Base-by-base conservation (phyloP, 352 stramenopile genomes). In the Pythium chondricola region DNA sequence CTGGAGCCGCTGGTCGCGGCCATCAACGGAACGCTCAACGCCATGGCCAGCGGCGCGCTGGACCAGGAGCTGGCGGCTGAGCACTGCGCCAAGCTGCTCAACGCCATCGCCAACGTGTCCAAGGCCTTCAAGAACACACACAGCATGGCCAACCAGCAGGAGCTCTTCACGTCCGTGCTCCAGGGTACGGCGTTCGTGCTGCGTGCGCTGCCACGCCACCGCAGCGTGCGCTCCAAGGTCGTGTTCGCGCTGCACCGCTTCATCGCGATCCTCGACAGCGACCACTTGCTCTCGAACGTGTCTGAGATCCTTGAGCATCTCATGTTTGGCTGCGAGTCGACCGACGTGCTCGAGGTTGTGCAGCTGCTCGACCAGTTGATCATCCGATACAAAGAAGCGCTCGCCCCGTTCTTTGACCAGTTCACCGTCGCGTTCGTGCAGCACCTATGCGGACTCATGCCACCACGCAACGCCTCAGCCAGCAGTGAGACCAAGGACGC, bases 301-400 rank as follows among this genome's bases (percentile, higher is more conserved):
- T 68, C 74, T 36, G 71, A 76, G 39, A 75, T 63, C 22, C 53
- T 87, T 9, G 55, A 84, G 48, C 65, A 66, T 24, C 48, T 90
- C 14, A 87, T 88, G 74, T 60, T 82, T 48, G 65, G 63, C 52
- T 87, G 75, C 27, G 69, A 83, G 22, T 50, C 68, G 11, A 52
- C 56, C 3, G 80, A 93, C 38, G 77, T 88, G 16, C 62, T 93
- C 27, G 82, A 93, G 48, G 74, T 90, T 21, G 79, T 93, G 43
- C 82, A 91, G 61, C 58, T 93, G 8, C 52, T 93, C 29, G 74
- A 91, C 59, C 82, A 93, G 59, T 65, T 93, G 31, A 88, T 93
- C 50, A 88, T 91, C 65, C 84, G 86, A 56, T 81, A 90, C 71
- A 93, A 91, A 37, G 59, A 74, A 5, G 67, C 62, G 27, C 61